A percentile compares a stretch with the other conserved stretches of the same genome.
phyloP scores from a whole-genome alignment of 192 early-diverging fungal species.

The Coemansia aciculifera region DNA sequence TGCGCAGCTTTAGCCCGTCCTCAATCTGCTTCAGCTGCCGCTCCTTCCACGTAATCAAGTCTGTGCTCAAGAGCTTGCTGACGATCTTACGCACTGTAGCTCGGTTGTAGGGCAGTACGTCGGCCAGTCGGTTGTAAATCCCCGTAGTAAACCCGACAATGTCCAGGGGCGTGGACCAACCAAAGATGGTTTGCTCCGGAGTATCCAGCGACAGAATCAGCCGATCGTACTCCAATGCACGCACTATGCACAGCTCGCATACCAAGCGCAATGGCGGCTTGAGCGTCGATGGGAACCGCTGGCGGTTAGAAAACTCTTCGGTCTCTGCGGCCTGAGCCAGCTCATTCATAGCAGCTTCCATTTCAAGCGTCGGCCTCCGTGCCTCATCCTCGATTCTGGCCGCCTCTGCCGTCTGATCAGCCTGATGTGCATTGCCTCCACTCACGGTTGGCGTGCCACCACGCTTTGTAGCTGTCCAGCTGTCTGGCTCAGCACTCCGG shows the following conservation, averaged over 20 bases:
- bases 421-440: constrained; percentile 3
- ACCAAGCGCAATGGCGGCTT: constrained; percentile 50
- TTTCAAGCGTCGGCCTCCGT: constrained; percentile 37
- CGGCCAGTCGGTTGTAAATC: constrained; percentile 40
- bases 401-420: constrained; percentile 18
- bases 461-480: constrained; percentile 7
- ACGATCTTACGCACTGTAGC: constrained; percentile 55
- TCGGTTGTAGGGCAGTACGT: constrained; percentile 49
- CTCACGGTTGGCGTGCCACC: constrained; percentile 21
- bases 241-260: constrained; percentile 55
- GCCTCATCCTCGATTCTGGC: constrained; percentile 26
- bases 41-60: constrained; percentile 55
- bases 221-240: constrained; percentile 51
- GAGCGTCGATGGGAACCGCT: constrained; percentile 50
- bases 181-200: constrained; percentile 47
- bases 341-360: constrained; percentile 19
- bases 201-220: constrained; percentile 29
- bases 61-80: constrained; percentile 43
- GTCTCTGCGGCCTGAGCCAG: constrained; percentile 25
- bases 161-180: constrained; percentile 50
- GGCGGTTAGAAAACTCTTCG: constrained; percentile 49
- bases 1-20: constrained; percentile 48
- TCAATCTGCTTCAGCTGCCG: constrained; percentile 52
- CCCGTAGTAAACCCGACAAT: constrained; percentile 47
- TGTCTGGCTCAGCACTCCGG: background rate